Evolutionary conservation across 805 yeast genomes (phyloP).

Genomic region (Metschnikowia chrysomelidarum): DNA sequence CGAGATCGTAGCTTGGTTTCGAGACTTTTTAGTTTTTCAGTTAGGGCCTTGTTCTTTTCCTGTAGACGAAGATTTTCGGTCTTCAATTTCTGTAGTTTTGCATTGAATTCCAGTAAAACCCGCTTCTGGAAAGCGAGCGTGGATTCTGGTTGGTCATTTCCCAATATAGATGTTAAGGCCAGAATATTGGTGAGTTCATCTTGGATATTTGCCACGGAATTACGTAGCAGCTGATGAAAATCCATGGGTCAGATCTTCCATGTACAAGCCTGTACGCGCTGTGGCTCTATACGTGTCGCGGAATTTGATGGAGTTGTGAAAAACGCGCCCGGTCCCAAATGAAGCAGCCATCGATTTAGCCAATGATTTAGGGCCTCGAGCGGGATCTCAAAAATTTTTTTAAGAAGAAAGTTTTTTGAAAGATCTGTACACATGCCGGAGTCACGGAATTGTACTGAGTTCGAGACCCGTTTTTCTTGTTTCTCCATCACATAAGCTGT

Average conservation of each 20-base stretch:
- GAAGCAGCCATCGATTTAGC: no score
- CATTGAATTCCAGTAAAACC: slow-evolving; percentile 17
- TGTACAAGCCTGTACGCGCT: no score
- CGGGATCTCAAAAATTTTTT: no score
- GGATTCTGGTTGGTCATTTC: slow-evolving; percentile 3
- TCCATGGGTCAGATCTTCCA: slow-evolving; percentile 14
- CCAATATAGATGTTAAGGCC: slow-evolving; percentile 11
- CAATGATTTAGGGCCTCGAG: no score
- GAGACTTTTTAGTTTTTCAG: slow-evolving; percentile 6
- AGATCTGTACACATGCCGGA: no score
- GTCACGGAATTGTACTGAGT: no score
- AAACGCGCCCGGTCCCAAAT: no score
- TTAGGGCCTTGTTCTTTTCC: slow-evolving; percentile 13
- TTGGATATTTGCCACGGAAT: slow-evolving; percentile 18
- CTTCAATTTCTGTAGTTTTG: slow-evolving; percentile 14
- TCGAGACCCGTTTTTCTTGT: no score
- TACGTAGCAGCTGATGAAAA: slow-evolving; percentile 13
- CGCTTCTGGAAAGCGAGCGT: slow-evolving; percentile 10
- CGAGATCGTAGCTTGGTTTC: slow-evolving; percentile 1
- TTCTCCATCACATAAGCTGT: no score
- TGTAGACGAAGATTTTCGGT: slow-evolving; percentile 9
- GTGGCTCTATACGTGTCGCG: no score
- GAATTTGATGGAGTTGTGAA: no score
- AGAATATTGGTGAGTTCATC: slow-evolving; percentile 15
- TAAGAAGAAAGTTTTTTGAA: no score